Evolutionary conservation across 108 stramenopile species (phyloP), one percentile per base, ranked within the genome.

Genomic region (Skeletonema marinoi): DNA sequence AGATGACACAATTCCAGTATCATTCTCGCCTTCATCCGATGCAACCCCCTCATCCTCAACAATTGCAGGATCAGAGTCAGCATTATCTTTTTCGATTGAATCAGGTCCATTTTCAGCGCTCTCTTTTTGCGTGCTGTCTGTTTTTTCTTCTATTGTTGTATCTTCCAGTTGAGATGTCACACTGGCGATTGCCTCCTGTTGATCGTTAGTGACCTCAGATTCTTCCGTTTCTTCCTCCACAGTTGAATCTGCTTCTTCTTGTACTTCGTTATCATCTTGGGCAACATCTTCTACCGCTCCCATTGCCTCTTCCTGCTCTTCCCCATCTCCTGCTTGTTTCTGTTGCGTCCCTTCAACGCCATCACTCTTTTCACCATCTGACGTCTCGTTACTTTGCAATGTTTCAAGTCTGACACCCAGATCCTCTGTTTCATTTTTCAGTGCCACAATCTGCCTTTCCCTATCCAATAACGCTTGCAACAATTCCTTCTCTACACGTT

Each of bases 391-490:
- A 56, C 66, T 67, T 7, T 50, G 68, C 32, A 88, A 80, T 16
- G 44, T 38, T 10, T 81, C 81, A 35, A 87, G 50, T 64, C 73
- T 70, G 56, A 78, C 35, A 32, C 76, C 82, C 70, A 67, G 72
- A 10, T 67, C 69, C 42, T 86, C 84, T 1, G 80, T 78, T 72
- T 89, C 86, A n/a, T 6, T 31, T 42, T 60, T 81, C 42, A 81
- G 16, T 65, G 35, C 70, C 71, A 68, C 66, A 68, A 80, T 77
- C n/a, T 66, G 78, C 70, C 81, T 88, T 61, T 89, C 92, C 56
- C 77, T 83, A 32, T 78, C 68, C 60, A 90, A 65, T 51, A 93
- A 48, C 32, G 77, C 83, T 50, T 85, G 86, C 85, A 91, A 80
- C 29, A 91, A 72, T 35, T 88, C 72, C 54, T 86, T 72, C 80